phyloP scores from a whole-genome alignment of 306 rosid genomes.

The Fagus sylvatica region DNA sequence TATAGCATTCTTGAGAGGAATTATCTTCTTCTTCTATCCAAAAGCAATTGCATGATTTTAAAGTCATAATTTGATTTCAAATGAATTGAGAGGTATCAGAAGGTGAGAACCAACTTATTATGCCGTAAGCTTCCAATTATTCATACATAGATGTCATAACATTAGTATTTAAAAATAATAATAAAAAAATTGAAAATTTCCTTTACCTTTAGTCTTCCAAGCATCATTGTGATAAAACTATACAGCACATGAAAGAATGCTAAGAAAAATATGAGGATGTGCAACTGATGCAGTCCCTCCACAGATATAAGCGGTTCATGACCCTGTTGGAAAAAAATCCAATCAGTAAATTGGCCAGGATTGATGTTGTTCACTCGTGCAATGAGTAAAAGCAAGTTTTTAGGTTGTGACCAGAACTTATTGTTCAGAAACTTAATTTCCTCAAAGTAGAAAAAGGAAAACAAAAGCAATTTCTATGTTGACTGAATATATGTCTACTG shows the following conservation, averaged over 20 bases:
- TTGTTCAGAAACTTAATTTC: background rate
- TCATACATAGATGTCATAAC: background rate
- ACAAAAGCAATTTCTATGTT: background rate
- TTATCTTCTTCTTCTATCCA: background rate
- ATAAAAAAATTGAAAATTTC: background rate
- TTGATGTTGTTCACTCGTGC: background rate
- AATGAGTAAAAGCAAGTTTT: background rate
- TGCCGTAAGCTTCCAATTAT: background rate
- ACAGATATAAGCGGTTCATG: slow-evolving; percentile 67
- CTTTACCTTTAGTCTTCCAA: slow-evolving; percentile 89
- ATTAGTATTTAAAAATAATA: background rate
- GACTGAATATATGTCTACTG: background rate
- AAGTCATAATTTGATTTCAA: background rate
- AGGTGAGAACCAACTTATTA: background rate
- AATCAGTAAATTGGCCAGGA: slow-evolving; percentile 3
- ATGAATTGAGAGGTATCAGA: background rate
- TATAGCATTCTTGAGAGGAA: background rate
- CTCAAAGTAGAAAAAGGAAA: background rate
- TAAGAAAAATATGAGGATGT: slow-evolving; percentile 92
- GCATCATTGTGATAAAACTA: slow-evolving; percentile 94
- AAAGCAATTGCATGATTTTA: background rate
- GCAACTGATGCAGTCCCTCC: slow-evolving; percentile 88
- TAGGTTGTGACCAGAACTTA: background rate
- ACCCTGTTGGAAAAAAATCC: slow-evolving; percentile 50
- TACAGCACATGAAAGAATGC: slow-evolving; percentile 84